These are phyloP conservation scores for Debaryomyces prosopidis DNA, from an alignment of 805 yeast genomes.

Conservation along the genomic window DNA sequence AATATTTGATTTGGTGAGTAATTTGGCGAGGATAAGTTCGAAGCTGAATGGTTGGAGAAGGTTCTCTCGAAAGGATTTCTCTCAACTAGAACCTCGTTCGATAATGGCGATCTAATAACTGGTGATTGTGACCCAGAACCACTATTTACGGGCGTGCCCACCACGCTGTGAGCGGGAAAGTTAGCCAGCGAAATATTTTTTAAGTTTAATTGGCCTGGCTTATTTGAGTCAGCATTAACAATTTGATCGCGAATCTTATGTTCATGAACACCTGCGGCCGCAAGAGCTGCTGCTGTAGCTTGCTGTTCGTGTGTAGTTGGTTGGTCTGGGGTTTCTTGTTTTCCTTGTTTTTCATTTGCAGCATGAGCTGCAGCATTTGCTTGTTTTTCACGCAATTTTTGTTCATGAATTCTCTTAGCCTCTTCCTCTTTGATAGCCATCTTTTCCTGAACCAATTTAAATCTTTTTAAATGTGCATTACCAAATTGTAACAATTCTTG, in stretches of 20 bases:
- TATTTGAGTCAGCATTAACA: not conserved
- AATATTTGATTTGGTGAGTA: conserved; percentile 8
- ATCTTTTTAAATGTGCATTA: conserved; percentile 48
- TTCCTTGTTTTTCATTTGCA: not conserved
- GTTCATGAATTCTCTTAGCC: not conserved
- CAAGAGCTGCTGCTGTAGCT: not conserved
- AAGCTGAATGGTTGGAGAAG: conserved; percentile 14
- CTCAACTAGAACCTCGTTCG: conserved; percentile 11
- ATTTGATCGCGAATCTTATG: not conserved
- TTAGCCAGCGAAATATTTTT: too few relatives aligned
- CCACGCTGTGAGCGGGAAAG: too few relatives aligned
- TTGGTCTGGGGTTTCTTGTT: not conserved
- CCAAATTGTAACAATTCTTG: conserved; percentile 51
- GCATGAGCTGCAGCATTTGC: not conserved
- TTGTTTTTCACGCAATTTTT: not conserved
- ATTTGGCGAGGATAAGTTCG: conserved; percentile 8
- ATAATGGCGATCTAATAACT: conserved; percentile 31
- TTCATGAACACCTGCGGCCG: not conserved
- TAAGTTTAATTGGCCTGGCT: not conserved
- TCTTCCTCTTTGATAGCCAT: conserved; percentile 22
- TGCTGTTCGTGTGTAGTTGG: not conserved
- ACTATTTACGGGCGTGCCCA: not conserved
- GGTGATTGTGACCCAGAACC: conserved; percentile 22
- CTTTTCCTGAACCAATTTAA: conserved; percentile 46
- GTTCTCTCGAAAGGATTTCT: conserved; percentile 39